Base-by-base conservation (phyloP, 2,329 filamentous ascomycete genomes). In the Alternaria metachromatica region DNA sequence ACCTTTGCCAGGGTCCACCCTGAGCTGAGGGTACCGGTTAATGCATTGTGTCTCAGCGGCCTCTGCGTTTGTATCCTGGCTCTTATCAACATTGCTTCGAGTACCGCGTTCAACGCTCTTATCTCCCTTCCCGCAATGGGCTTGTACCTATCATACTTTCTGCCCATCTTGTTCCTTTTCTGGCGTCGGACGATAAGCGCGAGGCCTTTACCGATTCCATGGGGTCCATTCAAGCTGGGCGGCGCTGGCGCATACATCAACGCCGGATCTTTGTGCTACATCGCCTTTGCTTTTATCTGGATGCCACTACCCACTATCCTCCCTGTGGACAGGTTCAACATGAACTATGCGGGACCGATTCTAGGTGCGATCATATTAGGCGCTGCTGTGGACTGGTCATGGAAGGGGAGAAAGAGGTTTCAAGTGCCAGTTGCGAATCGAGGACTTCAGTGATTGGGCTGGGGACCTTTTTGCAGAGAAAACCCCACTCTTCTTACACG, bases 341-440 rank as follows among this genome's bases (percentile, higher is more conserved):
- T 76, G 67, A 77, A 77, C 41, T 77, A 75, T 59, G 68, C 74
- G 10, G 72, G 71, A 3, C 74, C 73, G n/a, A 60, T 76, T 10
- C n/a, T 71, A 4, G 67, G 59, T 2, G 69, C 56, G 2, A 58
- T 74, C 18, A 62, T 77, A n/a, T 2, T 76, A 3, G 63, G 62
- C 5, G 73, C 68, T 5, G 41, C 71, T n/a, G 20, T 66, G 2
- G 72, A 76, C 50, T 77, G 72, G 72, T 67, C 58, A 21, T 63
- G 72, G 44, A 63, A 55, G 37, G 72, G 72, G 8, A 67, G 68
- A 28, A 76, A 73, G 64, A 68, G 72, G 23, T 77, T 77, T 26
- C 57, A 62, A 37, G 65, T 76, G 8, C 74, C 73, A 10, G 57
- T 71, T 11, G 46, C 46, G 21, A 20, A 28, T 20, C n/a, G 28